These are phyloP conservation scores for Angophora floribunda DNA, from an alignment of 345 rosid genomes.

Conservation along the genomic window DNA sequence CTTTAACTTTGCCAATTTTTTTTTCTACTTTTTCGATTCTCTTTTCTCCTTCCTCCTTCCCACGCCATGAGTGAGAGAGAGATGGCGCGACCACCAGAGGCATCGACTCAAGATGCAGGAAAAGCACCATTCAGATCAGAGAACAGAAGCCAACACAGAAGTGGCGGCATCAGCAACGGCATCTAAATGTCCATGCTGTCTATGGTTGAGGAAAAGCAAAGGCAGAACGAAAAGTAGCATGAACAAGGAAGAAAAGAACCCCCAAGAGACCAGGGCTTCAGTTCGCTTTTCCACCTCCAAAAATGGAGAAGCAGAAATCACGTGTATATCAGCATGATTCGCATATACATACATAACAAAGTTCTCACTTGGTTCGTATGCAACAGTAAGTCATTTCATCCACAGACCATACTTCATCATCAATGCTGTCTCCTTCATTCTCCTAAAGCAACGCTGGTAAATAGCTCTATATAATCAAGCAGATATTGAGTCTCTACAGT, in stretches of 20 bases:
- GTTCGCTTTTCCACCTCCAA: neutral
- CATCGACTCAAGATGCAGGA: neutral
- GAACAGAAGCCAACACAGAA: neutral
- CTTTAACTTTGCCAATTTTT: neutral
- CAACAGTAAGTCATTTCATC: neutral
- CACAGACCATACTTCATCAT: neutral
- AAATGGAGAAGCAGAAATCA: neutral
- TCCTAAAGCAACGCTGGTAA: neutral
- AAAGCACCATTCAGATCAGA: neutral
- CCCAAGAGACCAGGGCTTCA: neutral
- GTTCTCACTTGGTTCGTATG: neutral
- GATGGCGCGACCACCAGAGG: neutral
- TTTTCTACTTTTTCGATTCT: neutral
- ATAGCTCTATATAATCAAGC: neutral
- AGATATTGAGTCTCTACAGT: neutral
- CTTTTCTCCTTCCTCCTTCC: neutral
- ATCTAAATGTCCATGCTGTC: neutral
- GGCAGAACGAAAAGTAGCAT: neutral
- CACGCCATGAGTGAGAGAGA: neutral
- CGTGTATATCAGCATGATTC: neutral
- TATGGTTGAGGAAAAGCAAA: neutral
- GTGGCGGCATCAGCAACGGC: neutral
- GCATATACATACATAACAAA: neutral
- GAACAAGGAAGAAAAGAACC: neutral
- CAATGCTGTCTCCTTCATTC: neutral